Conservation (phyloP, 805 yeast species). For the Pichia gijzeniarum region DNA sequence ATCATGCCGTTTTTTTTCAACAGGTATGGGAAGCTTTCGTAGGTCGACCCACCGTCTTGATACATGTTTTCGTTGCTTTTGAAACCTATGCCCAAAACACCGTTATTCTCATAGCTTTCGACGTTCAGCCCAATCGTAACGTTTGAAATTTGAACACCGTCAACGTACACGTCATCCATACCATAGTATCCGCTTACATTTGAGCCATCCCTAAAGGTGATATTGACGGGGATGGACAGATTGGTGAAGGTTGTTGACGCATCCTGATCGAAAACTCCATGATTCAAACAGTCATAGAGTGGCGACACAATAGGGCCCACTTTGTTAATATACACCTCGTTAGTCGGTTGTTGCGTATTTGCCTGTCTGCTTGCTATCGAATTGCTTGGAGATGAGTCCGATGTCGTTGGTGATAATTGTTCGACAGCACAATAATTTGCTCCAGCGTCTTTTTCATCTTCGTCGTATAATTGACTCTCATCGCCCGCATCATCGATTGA, state of each 20-base stretch:
- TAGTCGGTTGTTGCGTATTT: neutral
- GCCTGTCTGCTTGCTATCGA: neutral
- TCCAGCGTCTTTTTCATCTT: neutral
- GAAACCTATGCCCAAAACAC: constrained; percentile 68
- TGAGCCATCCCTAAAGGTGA: constrained; percentile 38
- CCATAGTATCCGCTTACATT: constrained; percentile 44
- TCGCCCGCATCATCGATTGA: neutral
- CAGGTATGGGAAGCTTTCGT: constrained; percentile 56
- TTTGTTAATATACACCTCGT: neutral
- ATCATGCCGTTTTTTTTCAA: constrained; percentile 51
- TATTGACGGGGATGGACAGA: constrained; percentile 31
- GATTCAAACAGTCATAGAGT: constrained; percentile 28
- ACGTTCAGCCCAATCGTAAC: constrained; percentile 67
- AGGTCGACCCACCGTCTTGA: constrained; percentile 21
- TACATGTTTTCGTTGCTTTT: constrained; percentile 57
- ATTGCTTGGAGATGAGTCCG: no score
- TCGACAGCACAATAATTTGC: neutral
- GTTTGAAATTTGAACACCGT: constrained; percentile 37
- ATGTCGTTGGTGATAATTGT: no score
- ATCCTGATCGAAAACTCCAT: constrained; percentile 37
- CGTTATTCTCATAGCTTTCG: constrained; percentile 45
- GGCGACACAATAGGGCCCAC: neutral
- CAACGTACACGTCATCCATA: constrained; percentile 46
- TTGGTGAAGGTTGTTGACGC: constrained; percentile 30
- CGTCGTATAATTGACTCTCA: neutral